phyloP scores from a whole-genome alignment of 108 stramenopile species.

The Cyclotella choctawhatcheeana region DNA sequence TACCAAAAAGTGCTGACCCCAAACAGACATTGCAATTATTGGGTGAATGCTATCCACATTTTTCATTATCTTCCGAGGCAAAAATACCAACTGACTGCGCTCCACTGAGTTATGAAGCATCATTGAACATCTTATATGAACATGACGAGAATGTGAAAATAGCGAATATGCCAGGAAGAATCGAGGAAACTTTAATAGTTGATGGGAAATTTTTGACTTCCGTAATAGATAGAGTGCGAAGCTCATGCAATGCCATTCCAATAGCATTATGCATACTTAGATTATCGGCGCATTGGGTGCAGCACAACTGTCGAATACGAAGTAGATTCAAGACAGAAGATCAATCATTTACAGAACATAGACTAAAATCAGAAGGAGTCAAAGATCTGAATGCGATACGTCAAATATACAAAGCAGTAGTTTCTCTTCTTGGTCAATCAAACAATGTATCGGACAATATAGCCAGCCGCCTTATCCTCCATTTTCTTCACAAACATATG shows the following conservation, averaged over 20 bases:
- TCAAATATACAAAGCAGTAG: constrained; percentile 33
- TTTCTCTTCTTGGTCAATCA: constrained; percentile 35
- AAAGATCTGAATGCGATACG: constrained; percentile 37
- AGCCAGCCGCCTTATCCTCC: constrained; percentile 3
- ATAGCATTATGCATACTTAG: constrained; percentile 26
- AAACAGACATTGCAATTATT: constrained; percentile 26
- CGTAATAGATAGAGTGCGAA: constrained; percentile 36
- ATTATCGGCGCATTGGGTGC: constrained; percentile 31
- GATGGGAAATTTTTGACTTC: constrained; percentile 41
- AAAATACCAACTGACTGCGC: not conserved
- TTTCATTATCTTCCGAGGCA: constrained; percentile 13
- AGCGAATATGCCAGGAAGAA: too few relatives aligned
- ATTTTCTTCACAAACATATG: constrained; percentile 33
- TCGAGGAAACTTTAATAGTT: constrained; percentile 18
- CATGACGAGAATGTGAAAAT: not conserved
- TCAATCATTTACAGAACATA: not conserved
- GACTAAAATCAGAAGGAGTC: not conserved
- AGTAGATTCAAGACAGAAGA: not conserved
- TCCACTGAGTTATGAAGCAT: constrained; percentile 15
- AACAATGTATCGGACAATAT: not conserved
- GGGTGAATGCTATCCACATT: constrained; percentile 37
- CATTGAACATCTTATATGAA: constrained; percentile 32
- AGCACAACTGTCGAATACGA: constrained; percentile 22
- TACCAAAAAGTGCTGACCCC: constrained; percentile 9
- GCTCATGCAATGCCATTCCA: constrained; percentile 4